Evolutionary conservation across 192 early-diverging fungal species (phyloP).

Genomic region (Backusella luteola): DNA sequence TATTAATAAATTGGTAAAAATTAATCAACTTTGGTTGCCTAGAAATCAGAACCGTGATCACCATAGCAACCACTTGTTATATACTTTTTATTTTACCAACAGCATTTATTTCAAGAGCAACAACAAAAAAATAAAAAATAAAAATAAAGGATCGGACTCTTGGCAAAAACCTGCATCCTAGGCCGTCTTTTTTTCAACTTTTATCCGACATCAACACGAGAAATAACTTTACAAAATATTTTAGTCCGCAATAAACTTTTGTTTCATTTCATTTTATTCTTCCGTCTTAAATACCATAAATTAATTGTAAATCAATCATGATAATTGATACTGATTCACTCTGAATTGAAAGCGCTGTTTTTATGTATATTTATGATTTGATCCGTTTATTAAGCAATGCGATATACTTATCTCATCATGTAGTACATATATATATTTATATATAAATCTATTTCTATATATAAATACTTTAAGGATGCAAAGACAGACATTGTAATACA

Average conservation of each 20-base stretch:
- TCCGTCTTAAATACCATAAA: neutral
- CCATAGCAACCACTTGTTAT: neutral
- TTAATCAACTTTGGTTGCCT: neutral
- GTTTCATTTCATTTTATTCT: neutral
- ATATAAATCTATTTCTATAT: neutral
- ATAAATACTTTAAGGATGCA: neutral
- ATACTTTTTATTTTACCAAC: neutral
- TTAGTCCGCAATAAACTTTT: conserved; percentile 1
- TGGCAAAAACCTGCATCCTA: conserved; percentile 5
- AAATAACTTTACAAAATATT: neutral
- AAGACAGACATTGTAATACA: conserved; percentile 7
- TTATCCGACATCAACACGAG: neutral
- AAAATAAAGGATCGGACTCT: neutral
- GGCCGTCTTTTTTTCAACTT: neutral
- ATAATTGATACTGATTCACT: neutral
- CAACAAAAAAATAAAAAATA: neutral
- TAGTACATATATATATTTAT: neutral
- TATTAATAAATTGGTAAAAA: too few relatives aligned
- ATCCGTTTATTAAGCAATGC: neutral
- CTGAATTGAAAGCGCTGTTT: neutral
- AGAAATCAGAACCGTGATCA: neutral
- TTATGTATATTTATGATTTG: neutral
- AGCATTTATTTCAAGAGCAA: neutral
- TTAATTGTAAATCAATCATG: neutral
- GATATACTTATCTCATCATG: neutral